Percentiles rank a stretch among this genome's conserved stretches.
These are phyloP conservation scores for Pisolithus thermaeus DNA, from an alignment of 1,284 basidiomycete genomes.

Conservation along the genomic window DNA sequence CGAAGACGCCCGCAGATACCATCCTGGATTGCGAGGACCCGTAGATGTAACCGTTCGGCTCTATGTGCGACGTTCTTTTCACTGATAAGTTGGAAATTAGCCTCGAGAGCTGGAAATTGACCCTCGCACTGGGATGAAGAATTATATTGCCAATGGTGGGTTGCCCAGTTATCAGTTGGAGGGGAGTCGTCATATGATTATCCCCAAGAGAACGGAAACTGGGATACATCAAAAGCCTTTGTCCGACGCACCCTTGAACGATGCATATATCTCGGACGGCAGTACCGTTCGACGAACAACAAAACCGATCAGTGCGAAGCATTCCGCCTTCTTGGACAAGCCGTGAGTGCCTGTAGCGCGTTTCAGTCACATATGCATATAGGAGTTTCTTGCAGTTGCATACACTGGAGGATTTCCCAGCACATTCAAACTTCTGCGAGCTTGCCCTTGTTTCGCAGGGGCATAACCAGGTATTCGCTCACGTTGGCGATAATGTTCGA, in stretches of 20 bases:
- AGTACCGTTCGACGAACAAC: constrained; percentile 49
- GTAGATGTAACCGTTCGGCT: constrained; percentile 45
- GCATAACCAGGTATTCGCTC: constrained; percentile 75
- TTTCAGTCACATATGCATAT: neutral
- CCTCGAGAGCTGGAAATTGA: constrained; percentile 85
- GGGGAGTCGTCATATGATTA: neutral
- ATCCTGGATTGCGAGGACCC: constrained; percentile 67
- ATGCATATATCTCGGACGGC: constrained; percentile 63
- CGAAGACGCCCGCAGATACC: constrained; percentile 76
- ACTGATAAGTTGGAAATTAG: constrained; percentile 30
- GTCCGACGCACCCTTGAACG: constrained; percentile 73
- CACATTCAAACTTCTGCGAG: constrained; percentile 89
- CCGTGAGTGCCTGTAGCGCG: constrained; percentile 33
- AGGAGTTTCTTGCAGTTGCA: constrained; percentile 49
- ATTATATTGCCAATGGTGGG: constrained; percentile 85
- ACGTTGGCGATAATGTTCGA: constrained; percentile 80
- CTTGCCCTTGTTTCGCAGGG: constrained; percentile 73
- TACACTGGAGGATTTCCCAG: constrained; percentile 82
- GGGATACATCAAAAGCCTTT: constrained; percentile 87
- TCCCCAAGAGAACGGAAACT: constrained; percentile 56
- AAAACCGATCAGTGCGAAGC: constrained; percentile 82
- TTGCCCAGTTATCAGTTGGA: neutral
- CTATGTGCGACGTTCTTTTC: neutral
- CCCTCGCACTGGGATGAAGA: constrained; percentile 88
- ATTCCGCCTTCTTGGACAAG: constrained; percentile 70